Conservation (phyloP, 2,329 filamentous ascomycete genomes). For the Neurospora sp. region DNA sequence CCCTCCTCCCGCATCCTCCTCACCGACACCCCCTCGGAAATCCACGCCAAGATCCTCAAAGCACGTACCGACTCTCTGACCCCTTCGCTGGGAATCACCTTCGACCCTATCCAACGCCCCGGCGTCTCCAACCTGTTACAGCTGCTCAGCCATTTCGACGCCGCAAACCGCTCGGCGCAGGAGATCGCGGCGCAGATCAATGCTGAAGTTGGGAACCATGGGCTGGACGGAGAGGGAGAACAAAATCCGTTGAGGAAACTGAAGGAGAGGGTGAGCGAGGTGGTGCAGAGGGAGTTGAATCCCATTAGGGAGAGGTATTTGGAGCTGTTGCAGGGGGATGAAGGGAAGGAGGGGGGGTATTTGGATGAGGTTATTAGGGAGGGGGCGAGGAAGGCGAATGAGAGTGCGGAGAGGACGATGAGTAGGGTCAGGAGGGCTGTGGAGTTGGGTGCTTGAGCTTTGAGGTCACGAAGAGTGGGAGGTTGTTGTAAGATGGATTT, state of each 20-base stretch:
- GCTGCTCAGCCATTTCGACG: slow-evolving; percentile 62
- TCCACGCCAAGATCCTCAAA: slow-evolving; percentile 57
- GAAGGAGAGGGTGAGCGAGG: slow-evolving; percentile 30
- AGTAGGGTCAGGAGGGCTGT: slow-evolving; percentile 38
- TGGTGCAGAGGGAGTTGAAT: slow-evolving; percentile 41
- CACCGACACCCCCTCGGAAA: slow-evolving; percentile 56
- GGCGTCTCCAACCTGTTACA: slow-evolving; percentile 83
- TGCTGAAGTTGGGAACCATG: slow-evolving; percentile 38
- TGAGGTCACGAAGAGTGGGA: not conserved
- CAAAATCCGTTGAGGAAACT: slow-evolving; percentile 3
- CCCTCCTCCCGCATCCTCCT: slow-evolving; percentile 71
- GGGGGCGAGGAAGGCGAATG: slow-evolving; percentile 51
- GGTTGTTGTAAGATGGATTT: not conserved
- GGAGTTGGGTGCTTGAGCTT: slow-evolving; percentile 29
- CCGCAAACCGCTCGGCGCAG: slow-evolving; percentile 26
- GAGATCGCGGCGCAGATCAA: slow-evolving; percentile 46
- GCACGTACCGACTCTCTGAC: slow-evolving; percentile 68
- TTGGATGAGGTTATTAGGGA: slow-evolving; percentile 43
- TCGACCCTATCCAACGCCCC: slow-evolving; percentile 59
- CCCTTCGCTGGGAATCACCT: slow-evolving; percentile 44
- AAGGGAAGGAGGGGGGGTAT: slow-evolving; percentile 23
- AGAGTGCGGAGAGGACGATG: slow-evolving; percentile 52
- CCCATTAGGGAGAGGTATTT: slow-evolving; percentile 48
- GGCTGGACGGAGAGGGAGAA: slow-evolving; percentile 29
- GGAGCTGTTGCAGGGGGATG: slow-evolving; percentile 25